Percentiles rank a stretch among this genome's conserved stretches.
These are phyloP conservation scores for Termitomyces sp. DNA, from an alignment of 768 basidiomycete genomes.

Conservation along the genomic window DNA sequence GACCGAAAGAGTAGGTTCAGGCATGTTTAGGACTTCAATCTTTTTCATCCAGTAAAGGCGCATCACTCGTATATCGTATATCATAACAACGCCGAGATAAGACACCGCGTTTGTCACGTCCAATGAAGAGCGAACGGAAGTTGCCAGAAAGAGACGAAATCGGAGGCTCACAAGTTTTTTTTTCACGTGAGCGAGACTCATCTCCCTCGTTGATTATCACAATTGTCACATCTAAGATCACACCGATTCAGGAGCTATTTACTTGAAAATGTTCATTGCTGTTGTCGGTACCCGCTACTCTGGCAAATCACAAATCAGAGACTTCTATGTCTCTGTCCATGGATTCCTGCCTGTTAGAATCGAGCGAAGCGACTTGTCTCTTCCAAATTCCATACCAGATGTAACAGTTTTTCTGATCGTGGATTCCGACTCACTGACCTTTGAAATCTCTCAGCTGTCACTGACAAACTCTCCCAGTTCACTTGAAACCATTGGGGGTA, in stretches of 20 bases:
- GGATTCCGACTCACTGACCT: neutral
- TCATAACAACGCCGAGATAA: neutral
- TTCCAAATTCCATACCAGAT: neutral
- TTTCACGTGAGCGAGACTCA: constrained; percentile 8
- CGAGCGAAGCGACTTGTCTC: constrained; percentile 7
- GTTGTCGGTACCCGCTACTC: constrained; percentile 61
- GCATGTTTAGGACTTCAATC: neutral
- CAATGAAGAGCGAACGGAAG: neutral
- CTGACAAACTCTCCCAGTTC: neutral
- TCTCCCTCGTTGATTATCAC: constrained; percentile 11
- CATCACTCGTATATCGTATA: neutral
- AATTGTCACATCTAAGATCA: constrained; percentile 15
- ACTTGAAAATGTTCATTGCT: constrained; percentile 56
- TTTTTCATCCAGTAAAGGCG: neutral
- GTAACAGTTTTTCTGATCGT: neutral
- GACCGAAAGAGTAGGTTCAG: neutral
- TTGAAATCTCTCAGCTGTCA: neutral
- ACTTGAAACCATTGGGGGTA: neutral
- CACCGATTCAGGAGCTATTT: neutral
- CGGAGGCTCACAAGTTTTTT: constrained; percentile 11
- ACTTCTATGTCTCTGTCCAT: constrained; percentile 55
- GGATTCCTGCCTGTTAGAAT: constrained; percentile 54
- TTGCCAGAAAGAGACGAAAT: neutral
- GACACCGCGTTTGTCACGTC: neutral
- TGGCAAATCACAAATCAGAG: constrained; percentile 57